Percentiles rank a stretch among this genome's conserved stretches.
These are phyloP conservation scores for Phlegmacium glaucopus DNA, from an alignment of 768 basidiomycete species.

Conservation along the genomic window DNA sequence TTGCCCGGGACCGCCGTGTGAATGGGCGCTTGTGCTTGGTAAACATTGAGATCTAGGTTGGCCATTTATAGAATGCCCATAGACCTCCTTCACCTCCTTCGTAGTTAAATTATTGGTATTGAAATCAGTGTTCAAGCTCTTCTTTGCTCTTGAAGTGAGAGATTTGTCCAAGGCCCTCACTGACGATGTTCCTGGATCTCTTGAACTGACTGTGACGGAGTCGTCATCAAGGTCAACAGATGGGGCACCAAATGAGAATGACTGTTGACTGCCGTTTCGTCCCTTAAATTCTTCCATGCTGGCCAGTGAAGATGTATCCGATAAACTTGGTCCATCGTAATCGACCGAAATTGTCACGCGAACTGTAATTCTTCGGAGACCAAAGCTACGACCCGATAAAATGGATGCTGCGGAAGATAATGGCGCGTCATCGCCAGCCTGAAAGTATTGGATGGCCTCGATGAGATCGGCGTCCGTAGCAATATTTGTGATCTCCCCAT, in stretches of 20 bases:
- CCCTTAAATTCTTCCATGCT: conserved; percentile 72
- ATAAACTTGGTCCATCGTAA: conserved; percentile 88
- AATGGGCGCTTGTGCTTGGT: conserved; percentile 1
- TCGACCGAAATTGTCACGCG: conserved; percentile 77
- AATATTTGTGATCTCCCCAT: conserved; percentile 74
- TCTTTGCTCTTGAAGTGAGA: conserved; percentile 13
- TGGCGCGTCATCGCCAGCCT: conserved; percentile 74
- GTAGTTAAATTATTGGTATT: conserved; percentile 10
- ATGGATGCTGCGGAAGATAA: conserved; percentile 72
- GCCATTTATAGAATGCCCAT: conserved; percentile 1
- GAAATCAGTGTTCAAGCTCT: conserved; percentile 13
- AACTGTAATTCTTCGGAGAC: conserved; percentile 70
- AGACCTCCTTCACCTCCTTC: neutral
- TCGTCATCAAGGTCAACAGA: conserved; percentile 62
- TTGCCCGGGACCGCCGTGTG: conserved; percentile 16
- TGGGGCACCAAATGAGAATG: conserved; percentile 45
- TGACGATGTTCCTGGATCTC: conserved; percentile 41
- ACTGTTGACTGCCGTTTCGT: conserved; percentile 55
- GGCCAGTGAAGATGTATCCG: conserved; percentile 80
- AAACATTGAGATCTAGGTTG: neutral
- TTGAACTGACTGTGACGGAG: conserved; percentile 71
- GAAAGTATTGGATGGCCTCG: conserved; percentile 87
- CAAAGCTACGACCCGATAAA: conserved; percentile 65
- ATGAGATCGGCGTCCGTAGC: conserved; percentile 69
- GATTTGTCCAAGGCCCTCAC: conserved; percentile 12